These are phyloP conservation scores for Chamaecyparis obtusa DNA, from an alignment of 75 land plant genomes.

Conservation along the genomic window DNA sequence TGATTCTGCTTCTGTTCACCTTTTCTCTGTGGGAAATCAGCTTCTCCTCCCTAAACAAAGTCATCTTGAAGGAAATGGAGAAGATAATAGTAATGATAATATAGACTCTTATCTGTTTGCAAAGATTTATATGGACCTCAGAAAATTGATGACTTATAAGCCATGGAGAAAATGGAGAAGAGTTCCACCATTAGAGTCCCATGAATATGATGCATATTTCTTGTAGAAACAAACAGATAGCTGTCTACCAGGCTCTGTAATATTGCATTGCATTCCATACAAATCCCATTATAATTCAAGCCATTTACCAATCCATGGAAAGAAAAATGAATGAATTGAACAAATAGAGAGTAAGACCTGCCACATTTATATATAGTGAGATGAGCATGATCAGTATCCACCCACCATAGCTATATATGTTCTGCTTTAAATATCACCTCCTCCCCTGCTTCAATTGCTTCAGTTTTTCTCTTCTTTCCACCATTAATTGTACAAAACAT, in stretches of 20 bases:
- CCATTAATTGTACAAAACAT: not conserved
- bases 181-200: constrained; percentile 52
- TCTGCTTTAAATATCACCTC: not conserved
- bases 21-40: not conserved
- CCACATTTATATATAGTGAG: too few species aligned
- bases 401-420: not conserved
- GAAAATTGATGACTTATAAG: not conserved
- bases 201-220: constrained; percentile 21
- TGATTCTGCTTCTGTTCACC: not conserved
- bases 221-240: not conserved
- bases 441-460: not conserved
- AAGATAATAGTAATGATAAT: not conserved
- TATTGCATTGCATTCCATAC: not conserved
- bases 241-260: not conserved
- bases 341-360: not conserved
- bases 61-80: not conserved
- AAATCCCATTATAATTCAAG: not conserved
- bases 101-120: not conserved
- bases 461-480: not conserved
- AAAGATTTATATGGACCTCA: not conserved
- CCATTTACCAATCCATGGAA: not conserved
- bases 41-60: not conserved
- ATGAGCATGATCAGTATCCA: not conserved
- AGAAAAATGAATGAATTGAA: not conserved
- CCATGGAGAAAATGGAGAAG: not conserved